A percentile compares a stretch with the other conserved stretches of the same genome.
phyloP scores from a whole-genome alignment of 352 stramenopile species.

The Phytophthora kernoviae region DNA sequence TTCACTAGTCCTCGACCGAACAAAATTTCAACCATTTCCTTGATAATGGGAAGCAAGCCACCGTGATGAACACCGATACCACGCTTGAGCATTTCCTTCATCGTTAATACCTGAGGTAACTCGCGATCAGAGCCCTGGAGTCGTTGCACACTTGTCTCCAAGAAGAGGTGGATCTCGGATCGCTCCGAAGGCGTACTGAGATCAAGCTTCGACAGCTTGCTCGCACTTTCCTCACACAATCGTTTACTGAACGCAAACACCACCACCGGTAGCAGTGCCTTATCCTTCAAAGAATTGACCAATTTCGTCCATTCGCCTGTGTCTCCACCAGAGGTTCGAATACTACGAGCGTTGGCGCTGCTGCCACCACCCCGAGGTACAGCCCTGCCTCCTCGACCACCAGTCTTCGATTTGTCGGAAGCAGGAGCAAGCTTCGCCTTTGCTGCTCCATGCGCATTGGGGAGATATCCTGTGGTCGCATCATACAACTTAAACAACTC shows the following conservation, averaged over 20 bases:
- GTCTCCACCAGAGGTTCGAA: constrained; percentile 64
- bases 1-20: constrained; percentile 98
- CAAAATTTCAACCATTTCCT: constrained; percentile 99
- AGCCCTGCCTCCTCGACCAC: constrained; percentile 33
- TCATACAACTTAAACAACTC: constrained; percentile 91
- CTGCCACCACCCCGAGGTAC: constrained; percentile 44
- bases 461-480: constrained; percentile 55
- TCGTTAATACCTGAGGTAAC: constrained; percentile 97
- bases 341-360: constrained; percentile 46
- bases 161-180: constrained; percentile 86
- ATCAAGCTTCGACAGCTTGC: constrained; percentile 76
- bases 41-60: constrained; percentile 98
- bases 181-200: constrained; percentile 72
- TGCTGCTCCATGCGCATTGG: constrained; percentile 56
- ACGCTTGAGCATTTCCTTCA: constrained; percentile 96
- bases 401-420: constrained; percentile 56
- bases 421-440: constrained; percentile 72
- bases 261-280: constrained; percentile 94
- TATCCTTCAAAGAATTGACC: constrained; percentile 86
- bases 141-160: constrained; percentile 76
- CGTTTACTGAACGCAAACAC: constrained; percentile 94
- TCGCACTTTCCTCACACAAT: constrained; percentile 82
- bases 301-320: constrained; percentile 91
- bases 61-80: constrained; percentile 98
- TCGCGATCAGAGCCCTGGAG: constrained; percentile 95